phyloP scores from a whole-genome alignment of 2,329 filamentous ascomycete genomes.

The Colletotrichum aenigma region DNA sequence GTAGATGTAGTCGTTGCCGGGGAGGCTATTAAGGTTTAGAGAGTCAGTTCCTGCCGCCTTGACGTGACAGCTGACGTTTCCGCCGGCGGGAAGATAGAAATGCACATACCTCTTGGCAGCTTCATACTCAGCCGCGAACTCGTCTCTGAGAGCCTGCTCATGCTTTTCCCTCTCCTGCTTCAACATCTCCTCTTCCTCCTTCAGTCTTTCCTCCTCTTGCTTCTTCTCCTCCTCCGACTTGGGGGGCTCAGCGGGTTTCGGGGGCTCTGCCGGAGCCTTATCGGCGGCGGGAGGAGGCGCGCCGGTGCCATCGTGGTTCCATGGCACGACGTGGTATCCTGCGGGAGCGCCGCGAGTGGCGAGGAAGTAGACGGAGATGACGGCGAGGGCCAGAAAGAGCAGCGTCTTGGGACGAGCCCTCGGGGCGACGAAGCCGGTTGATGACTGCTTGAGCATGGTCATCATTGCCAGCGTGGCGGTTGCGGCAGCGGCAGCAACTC shows the following conservation, averaged over 20 bases:
- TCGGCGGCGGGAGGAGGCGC: not conserved
- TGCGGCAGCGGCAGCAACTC: not conserved
- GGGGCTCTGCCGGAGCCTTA: not conserved
- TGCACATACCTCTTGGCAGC: constrained; percentile 43
- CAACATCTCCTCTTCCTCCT: not conserved
- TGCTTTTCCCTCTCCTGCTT: constrained; percentile 26
- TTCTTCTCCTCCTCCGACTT: constrained; percentile 19
- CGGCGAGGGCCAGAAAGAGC: constrained; percentile 42
- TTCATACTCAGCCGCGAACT: constrained; percentile 36
- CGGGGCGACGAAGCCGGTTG: constrained; percentile 26
- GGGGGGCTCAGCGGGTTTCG: not conserved
- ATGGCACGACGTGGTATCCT: constrained; percentile 39
- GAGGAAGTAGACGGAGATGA: constrained; percentile 47
- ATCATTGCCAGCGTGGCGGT: constrained; percentile 2
- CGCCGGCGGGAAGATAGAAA: not conserved
- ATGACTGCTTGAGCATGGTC: constrained; percentile 29
- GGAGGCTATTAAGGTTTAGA: constrained; percentile 34
- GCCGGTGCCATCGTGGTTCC: constrained; percentile 18
- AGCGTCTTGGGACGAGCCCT: constrained; percentile 46
- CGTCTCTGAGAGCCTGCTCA: constrained; percentile 33
- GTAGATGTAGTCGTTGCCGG: constrained; percentile 57
- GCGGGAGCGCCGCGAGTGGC: constrained; percentile 40
- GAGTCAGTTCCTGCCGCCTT: not conserved
- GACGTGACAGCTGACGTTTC: constrained; percentile 11
- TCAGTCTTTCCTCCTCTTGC: constrained; percentile 12